These are phyloP conservation scores for Colletotrichum musae DNA, from an alignment of 2,329 filamentous ascomycete species.

Conservation along the genomic window DNA sequence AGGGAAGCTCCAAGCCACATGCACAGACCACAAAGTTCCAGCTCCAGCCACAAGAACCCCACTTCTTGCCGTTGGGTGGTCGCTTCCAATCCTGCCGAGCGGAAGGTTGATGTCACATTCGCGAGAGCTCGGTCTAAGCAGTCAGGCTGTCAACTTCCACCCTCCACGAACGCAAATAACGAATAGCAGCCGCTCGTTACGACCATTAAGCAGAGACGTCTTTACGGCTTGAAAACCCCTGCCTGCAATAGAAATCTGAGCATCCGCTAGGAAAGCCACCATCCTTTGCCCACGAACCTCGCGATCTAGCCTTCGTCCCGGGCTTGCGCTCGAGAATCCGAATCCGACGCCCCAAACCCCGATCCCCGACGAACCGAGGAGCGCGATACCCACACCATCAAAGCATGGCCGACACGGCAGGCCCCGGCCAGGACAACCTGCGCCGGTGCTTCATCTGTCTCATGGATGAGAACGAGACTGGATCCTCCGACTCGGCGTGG, in stretches of 20 bases:
- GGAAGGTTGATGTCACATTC: slow-evolving; percentile 21
- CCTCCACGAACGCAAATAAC: background rate
- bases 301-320: background rate
- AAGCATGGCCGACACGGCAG: background rate
- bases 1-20: background rate
- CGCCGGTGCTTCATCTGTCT: slow-evolving; percentile 76
- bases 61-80: background rate
- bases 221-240: too few species aligned
- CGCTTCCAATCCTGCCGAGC: background rate
- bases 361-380: background rate
- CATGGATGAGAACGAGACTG: slow-evolving; percentile 66
- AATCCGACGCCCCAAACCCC: background rate
- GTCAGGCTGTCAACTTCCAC: slow-evolving; percentile 9
- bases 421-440: slow-evolving; percentile 12
- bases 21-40: too few species aligned
- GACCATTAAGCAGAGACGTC: too few species aligned
- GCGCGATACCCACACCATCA: background rate
- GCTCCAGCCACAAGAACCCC: background rate
- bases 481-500: slow-evolving; percentile 72
- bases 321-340: background rate
- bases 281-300: background rate
- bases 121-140: slow-evolving; percentile 10
- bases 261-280: slow-evolving; percentile 10
- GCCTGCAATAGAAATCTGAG: background rate
- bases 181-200: background rate